A percentile compares a stretch with the other conserved stretches of the same genome.
Conservation (phyloP, 2,329 filamentous ascomycete species). For the Bipolaris zeicola region DNA sequence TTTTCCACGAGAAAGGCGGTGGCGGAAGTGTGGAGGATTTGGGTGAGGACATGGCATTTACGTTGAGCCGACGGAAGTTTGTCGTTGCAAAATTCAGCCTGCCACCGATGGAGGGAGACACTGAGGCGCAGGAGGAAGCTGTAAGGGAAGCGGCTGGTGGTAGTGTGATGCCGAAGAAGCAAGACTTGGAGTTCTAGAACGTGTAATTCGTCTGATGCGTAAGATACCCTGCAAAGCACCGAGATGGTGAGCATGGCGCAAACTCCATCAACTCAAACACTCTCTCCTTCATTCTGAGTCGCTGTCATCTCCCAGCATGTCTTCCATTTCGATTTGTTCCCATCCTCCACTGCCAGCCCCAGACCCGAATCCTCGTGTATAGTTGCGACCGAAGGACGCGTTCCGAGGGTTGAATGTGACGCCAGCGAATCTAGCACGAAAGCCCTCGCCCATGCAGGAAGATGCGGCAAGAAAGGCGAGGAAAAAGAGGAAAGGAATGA, state of each 20-base stretch:
- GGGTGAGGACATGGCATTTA: slow-evolving; percentile 89
- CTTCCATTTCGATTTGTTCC: slow-evolving; percentile 68
- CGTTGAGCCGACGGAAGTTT: slow-evolving; percentile 80
- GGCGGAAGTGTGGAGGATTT: slow-evolving; percentile 68
- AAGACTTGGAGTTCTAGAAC: slow-evolving; percentile 71
- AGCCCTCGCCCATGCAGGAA: slow-evolving; percentile 60
- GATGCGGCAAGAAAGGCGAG: slow-evolving; percentile 60
- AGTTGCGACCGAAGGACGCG: slow-evolving; percentile 60
- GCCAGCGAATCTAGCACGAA: slow-evolving; percentile 53
- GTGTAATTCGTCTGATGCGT: background rate
- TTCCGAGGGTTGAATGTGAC: slow-evolving; percentile 51
- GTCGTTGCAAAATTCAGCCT: slow-evolving; percentile 87
- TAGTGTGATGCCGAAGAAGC: slow-evolving; percentile 59
- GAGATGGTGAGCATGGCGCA: slow-evolving; percentile 3
- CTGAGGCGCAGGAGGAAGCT: slow-evolving; percentile 61
- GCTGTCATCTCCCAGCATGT: slow-evolving; percentile 58
- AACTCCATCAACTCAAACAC: background rate
- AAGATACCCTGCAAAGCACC: slow-evolving; percentile 12
- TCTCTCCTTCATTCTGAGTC: slow-evolving; percentile 28
- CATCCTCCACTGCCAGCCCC: slow-evolving; percentile 60
- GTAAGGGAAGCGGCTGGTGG: slow-evolving; percentile 42
- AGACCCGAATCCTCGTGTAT: slow-evolving; percentile 61
- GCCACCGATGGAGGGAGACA: slow-evolving; percentile 81
- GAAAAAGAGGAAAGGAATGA: slow-evolving; percentile 46
- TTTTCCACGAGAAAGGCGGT: slow-evolving; percentile 87